These are phyloP conservation scores for Coemansia sp. DNA, from an alignment of 192 early-diverging fungal species.

Conservation along the genomic window DNA sequence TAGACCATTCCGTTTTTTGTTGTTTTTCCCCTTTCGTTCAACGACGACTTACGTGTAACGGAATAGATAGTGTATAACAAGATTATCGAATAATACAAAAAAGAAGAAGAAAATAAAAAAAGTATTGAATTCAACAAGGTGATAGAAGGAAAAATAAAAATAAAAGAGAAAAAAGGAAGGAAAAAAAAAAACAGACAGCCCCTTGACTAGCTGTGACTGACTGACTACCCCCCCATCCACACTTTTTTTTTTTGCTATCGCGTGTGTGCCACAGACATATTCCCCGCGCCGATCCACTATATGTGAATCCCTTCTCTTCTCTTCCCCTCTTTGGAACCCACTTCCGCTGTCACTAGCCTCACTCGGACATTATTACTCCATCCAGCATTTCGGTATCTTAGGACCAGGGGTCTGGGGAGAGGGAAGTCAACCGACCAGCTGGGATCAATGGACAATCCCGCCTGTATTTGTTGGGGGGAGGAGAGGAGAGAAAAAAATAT, in stretches of 20 bases:
- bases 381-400: background rate
- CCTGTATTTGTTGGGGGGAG: background rate
- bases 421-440: background rate
- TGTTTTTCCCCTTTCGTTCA: background rate
- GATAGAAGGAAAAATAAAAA: background rate
- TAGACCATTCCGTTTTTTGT: no score
- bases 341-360: background rate
- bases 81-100: slow-evolving; percentile 4
- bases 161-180: background rate
- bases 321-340: background rate
- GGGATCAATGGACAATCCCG: background rate
- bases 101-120: background rate
- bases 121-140: background rate
- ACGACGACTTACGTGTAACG: background rate
- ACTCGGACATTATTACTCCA: background rate
- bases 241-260: background rate
- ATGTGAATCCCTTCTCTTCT: background rate
- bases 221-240: background rate
- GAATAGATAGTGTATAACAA: background rate
- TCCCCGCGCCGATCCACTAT: background rate
- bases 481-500: background rate
- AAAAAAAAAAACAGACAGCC: background rate
- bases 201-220: background rate
- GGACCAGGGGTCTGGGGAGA: background rate
- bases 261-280: background rate